Evolutionary conservation across 2,329 filamentous ascomycete species (phyloP).

Genomic region (Elsinoe batatas): DNA sequence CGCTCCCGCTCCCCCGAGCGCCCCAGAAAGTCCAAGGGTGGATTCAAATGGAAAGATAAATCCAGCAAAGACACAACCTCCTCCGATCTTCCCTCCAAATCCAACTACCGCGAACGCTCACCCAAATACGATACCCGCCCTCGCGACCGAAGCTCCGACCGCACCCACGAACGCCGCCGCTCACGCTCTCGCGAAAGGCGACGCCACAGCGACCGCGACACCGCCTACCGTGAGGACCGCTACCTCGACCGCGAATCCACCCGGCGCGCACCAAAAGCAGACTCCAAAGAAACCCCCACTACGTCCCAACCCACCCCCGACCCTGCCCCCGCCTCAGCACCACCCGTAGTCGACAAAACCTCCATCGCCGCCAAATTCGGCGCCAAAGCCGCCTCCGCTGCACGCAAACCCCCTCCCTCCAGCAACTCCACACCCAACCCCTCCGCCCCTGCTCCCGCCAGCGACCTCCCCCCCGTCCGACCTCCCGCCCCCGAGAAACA

Average conservation of each 20-base stretch:
- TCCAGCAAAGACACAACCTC: slow-evolving; percentile 15
- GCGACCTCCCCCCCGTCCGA: slow-evolving; percentile 18
- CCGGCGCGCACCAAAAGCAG: slow-evolving; percentile 12
- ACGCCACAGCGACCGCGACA: slow-evolving; percentile 20
- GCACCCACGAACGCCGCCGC: slow-evolving; percentile 14
- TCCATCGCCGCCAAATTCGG: slow-evolving; percentile 11
- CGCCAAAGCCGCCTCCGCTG: background rate
- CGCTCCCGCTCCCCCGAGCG: slow-evolving; percentile 26
- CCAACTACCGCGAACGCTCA: slow-evolving; percentile 28
- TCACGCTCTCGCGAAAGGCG: slow-evolving; percentile 12
- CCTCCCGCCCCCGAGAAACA: slow-evolving; percentile 16
- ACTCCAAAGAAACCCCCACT: slow-evolving; percentile 9
- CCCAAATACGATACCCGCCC: slow-evolving; percentile 21
- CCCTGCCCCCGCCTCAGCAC: slow-evolving; percentile 12
- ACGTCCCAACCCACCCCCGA: slow-evolving; percentile 1
- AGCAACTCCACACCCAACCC: slow-evolving; percentile 13
- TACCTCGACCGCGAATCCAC: slow-evolving; percentile 28
- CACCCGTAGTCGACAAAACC: slow-evolving; percentile 7
- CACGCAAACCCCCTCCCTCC: background rate
- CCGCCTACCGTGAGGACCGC: slow-evolving; percentile 30
- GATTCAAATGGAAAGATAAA: slow-evolving; percentile 31
- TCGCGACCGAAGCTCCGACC: slow-evolving; percentile 13
- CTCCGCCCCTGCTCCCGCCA: slow-evolving; percentile 14
- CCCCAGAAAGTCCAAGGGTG: slow-evolving; percentile 24
- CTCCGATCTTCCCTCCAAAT: slow-evolving; percentile 21